Conservation (phyloP, 768 basidiomycete genomes). For the Phylloporus sp. region DNA sequence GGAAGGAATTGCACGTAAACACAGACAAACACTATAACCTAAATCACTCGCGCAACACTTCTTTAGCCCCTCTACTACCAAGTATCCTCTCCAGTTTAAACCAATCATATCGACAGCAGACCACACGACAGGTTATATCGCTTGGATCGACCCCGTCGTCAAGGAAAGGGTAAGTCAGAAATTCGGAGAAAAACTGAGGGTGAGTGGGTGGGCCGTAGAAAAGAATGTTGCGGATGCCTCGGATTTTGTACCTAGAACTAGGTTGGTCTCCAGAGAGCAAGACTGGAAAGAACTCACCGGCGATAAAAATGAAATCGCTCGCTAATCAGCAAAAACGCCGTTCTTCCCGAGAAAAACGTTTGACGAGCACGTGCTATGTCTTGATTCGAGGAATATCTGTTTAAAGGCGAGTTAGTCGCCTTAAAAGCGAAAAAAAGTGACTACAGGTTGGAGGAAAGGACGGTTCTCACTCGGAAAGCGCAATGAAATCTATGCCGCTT, state of each 20-base stretch:
- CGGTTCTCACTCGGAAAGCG: constrained; percentile 79
- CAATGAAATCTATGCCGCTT: constrained; percentile 64
- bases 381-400: constrained; percentile 86
- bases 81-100: constrained; percentile 80
- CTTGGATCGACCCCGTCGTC: constrained; percentile 82
- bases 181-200: constrained; percentile 87
- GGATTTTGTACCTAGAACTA: constrained; percentile 75
- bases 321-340: constrained; percentile 83
- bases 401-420: neutral
- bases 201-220: constrained; percentile 94
- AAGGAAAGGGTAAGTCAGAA: constrained; percentile 86
- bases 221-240: constrained; percentile 88
- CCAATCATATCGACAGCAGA: constrained; percentile 89
- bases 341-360: constrained; percentile 85
- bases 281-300: constrained; percentile 41
- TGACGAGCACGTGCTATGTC: constrained; percentile 94
- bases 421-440: neutral
- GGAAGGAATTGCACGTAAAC: constrained; percentile 3
- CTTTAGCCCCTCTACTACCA: constrained; percentile 22
- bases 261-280: neutral
- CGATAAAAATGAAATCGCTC: constrained; percentile 99
- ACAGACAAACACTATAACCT: constrained; percentile 13
- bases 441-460: neutral
- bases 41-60: constrained; percentile 8
- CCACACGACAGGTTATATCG: constrained; percentile 77